Percentiles rank a stretch among this genome's conserved stretches.
Evolutionary conservation across 2,329 filamentous ascomycete genomes (phyloP).

Genomic region (Paracorniculantispora psalliotae): DNA sequence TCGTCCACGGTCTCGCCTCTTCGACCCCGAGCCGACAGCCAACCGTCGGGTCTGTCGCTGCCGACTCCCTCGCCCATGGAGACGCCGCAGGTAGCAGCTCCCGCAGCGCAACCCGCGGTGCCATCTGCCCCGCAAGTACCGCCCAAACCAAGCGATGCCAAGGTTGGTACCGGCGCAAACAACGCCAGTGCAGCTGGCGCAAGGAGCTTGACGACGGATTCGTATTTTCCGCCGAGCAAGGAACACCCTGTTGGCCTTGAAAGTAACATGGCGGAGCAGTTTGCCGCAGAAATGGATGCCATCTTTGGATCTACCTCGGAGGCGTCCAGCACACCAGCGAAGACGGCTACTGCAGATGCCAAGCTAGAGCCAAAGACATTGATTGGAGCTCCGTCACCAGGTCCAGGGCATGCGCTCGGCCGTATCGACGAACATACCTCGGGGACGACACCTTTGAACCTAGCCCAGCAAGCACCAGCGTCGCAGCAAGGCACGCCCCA

Average conservation of each 20-base stretch:
- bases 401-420: slow-evolving; percentile 14
- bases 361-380: not conserved
- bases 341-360: not conserved
- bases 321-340: not conserved
- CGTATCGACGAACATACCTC: slow-evolving; percentile 24
- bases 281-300: slow-evolving; percentile 1
- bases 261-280: not conserved
- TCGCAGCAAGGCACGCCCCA: not conserved
- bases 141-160: not conserved
- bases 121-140: not conserved
- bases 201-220: not conserved
- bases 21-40: not conserved
- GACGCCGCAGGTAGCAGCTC: not conserved
- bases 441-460: not conserved
- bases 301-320: not conserved
- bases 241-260: slow-evolving; percentile 1
- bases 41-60: not conserved
- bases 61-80: not conserved
- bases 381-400: not conserved
- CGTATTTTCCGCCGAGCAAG: not conserved
- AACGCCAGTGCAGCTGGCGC: too few species aligned
- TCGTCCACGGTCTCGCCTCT: not conserved
- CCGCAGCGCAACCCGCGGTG: not conserved
- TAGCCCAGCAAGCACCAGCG: too few species aligned
- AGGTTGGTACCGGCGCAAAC: not conserved